Evolutionary conservation across 208 protist species (phyloP), one percentile per base, ranked within the genome.

Genomic region (Trypanosoma caninum): DNA sequence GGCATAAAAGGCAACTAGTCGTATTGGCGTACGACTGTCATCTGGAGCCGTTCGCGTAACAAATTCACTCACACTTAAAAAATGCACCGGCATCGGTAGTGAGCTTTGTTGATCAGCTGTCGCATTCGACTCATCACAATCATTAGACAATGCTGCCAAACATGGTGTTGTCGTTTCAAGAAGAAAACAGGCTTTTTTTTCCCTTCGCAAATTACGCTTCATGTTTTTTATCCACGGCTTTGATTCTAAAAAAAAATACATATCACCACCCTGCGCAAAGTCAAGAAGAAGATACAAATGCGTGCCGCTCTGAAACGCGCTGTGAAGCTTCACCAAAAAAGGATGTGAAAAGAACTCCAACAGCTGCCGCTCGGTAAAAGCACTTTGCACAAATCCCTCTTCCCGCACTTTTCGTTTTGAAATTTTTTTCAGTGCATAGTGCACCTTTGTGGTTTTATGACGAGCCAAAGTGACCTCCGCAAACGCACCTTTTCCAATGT

Each of bases 361-460:
- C 35, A 95, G 65, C 59, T 91, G 84, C 3, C 88, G 78, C 69
- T 95, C 88, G 16, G 83, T 95, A 72, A 92, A 92, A 59, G 88
- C 92, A 48, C 75, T 72, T 71, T 90, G 69, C 16, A 92, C 75
- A 60, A 75, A 92, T 45, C 80, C 78, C 41, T 83, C 82, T 70
- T 95, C 76, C 45, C 78, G 65, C 62, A 95, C 80, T 47, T 87
- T 86, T 66, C 75, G 68, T 67, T 95, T 95, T 0, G 76, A 88
- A 52, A 95, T 95, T 45, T 90, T 91, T 59, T 95, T 95, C 22
- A 95, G 72, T 0, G 88, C 84, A 65, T 78, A 95, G n/a, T 88
- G 70, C 55, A 87, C 72, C 7, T 68, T 38, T 9, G 79, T 92
- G n/a, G 59, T 45, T 10, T 77, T 74, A 57, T 83, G 80, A 23